Conservation (phyloP, 2,329 filamentous ascomycete species). For the Nothopassalora personata region DNA sequence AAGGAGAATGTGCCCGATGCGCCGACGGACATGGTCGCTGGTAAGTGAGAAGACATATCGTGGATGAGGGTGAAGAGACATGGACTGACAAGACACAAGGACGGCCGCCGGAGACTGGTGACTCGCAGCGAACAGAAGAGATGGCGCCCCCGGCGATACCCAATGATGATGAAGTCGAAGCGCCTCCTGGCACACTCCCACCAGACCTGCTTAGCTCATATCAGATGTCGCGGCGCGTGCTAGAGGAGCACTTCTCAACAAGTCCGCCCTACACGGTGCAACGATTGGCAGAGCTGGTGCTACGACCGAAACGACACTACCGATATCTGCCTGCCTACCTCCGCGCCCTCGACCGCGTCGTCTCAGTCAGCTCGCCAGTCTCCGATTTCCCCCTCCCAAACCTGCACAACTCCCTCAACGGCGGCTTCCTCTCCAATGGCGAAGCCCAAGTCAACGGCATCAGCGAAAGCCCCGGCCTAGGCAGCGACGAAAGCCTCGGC, state of each 20-base stretch:
- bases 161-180: slow-evolving; percentile 8
- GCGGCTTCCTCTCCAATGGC: slow-evolving; percentile 46
- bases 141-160: slow-evolving; percentile 9
- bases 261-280: slow-evolving; percentile 90
- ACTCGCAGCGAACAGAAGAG: slow-evolving; percentile 24
- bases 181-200: slow-evolving; percentile 51
- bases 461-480: slow-evolving; percentile 51
- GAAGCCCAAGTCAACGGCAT: slow-evolving; percentile 58
- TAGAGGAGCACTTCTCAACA: slow-evolving; percentile 56
- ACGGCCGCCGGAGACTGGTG: slow-evolving; percentile 22
- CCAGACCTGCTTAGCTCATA: slow-evolving; percentile 57
- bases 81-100: neutral
- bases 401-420: slow-evolving; percentile 38
- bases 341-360: slow-evolving; percentile 81
- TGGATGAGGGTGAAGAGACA: neutral
- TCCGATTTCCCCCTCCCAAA: slow-evolving; percentile 78
- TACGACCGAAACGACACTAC: slow-evolving; percentile 73
- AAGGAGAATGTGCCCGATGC: slow-evolving; percentile 59
- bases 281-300: slow-evolving; percentile 78
- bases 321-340: slow-evolving; percentile 76
- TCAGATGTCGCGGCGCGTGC: slow-evolving; percentile 25
- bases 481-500: slow-evolving; percentile 82
- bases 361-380: slow-evolving; percentile 79
- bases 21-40: slow-evolving; percentile 36
- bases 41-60: neutral